phyloP scores from a whole-genome alignment of 2,329 filamentous ascomycete genomes.

The Exophiala alcalophila region DNA sequence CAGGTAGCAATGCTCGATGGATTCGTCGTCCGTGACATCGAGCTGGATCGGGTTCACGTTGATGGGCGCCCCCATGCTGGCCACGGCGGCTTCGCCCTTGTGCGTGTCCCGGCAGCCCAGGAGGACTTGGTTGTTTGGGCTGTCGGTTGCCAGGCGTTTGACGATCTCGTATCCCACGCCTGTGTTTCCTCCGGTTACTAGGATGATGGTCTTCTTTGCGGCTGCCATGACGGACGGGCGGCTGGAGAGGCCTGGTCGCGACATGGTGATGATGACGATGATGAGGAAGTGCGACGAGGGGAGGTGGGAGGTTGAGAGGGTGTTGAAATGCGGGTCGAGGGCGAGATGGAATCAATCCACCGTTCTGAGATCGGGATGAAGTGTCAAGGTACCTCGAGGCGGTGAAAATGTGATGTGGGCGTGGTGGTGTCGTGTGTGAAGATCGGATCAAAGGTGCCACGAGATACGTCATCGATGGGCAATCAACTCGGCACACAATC shows the following conservation, averaged over 20 bases:
- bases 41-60: constrained; percentile 35
- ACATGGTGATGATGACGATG: too few species aligned
- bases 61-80: constrained; percentile 26
- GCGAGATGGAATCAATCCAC: too few species aligned
- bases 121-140: constrained; percentile 37
- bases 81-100: constrained; percentile 37
- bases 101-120: constrained; percentile 36
- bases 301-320: too few species aligned
- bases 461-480: too few species aligned
- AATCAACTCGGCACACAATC: too few species aligned
- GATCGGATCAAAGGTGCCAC: too few species aligned
- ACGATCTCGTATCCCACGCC: constrained; percentile 31
- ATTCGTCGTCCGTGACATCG: constrained; percentile 36
- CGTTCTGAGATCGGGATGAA: too few species aligned
- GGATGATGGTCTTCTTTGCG: constrained; percentile 27
- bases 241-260: constrained; percentile 20
- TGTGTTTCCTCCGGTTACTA: constrained; percentile 23
- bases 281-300: too few species aligned
- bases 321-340: too few species aligned
- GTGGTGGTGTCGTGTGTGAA: too few species aligned
- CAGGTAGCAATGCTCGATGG: constrained; percentile 35
- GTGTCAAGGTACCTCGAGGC: too few species aligned
- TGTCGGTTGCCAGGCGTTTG: constrained; percentile 30
- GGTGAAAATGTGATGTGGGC: too few species aligned
- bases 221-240: constrained; percentile 23